These are phyloP conservation scores for Amoeboaphelidium protococcarum DNA, from an alignment of 371 early-diverging fungal genomes.

Conservation along the genomic window DNA sequence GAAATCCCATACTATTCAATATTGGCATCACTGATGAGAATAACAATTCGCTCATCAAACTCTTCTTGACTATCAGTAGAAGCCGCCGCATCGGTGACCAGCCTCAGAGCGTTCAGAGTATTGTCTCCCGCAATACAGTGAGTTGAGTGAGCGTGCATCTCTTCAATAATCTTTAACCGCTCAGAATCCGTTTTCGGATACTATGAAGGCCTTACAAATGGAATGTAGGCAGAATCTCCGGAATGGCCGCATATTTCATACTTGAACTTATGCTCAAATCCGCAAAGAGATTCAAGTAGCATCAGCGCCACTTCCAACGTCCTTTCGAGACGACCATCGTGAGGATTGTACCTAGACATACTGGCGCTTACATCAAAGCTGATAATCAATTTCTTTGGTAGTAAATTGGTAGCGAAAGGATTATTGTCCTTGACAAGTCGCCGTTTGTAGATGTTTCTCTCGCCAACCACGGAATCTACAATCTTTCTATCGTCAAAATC, in stretches of 20 bases:
- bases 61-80: background rate
- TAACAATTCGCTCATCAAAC: constrained; percentile 42
- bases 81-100: background rate
- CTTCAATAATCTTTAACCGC: constrained; percentile 41
- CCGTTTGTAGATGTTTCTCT: constrained; percentile 43
- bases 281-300: constrained; percentile 55
- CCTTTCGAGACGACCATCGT: constrained; percentile 35
- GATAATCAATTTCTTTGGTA: constrained; percentile 52
- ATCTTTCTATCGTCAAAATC: constrained; percentile 58
- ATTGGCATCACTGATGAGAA: constrained; percentile 60
- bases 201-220: constrained; percentile 32
- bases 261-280: constrained; percentile 49
- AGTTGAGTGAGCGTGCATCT: constrained; percentile 8
- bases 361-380: constrained; percentile 49
- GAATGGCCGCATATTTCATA: constrained; percentile 52
- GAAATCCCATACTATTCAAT: constrained; percentile 48
- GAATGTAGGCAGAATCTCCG: constrained; percentile 43
- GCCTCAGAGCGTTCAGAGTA: background rate
- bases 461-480: constrained; percentile 49
- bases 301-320: constrained; percentile 40
- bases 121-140: background rate
- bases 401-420: constrained; percentile 11
- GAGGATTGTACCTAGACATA: constrained; percentile 44
- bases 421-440: constrained; percentile 49
- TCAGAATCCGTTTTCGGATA: constrained; percentile 51